Evolutionary conservation across 495 filamentous ascomycete genomes (phyloP), one percentile per base, ranked within the genome.

Genomic region (Hypoxylon crocopeplum): DNA sequence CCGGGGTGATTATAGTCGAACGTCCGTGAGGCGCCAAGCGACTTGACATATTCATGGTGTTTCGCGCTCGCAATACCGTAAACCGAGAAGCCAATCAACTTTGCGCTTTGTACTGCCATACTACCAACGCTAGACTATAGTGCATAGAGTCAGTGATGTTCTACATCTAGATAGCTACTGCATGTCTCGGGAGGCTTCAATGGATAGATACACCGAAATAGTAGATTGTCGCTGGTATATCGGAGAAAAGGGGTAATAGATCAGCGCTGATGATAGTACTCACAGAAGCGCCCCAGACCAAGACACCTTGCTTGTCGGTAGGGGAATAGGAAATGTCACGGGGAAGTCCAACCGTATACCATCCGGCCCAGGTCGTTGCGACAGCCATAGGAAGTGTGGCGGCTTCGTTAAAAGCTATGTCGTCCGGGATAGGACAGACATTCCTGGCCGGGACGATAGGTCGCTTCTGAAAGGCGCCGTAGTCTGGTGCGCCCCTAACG

Each of bases 201-300:
- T n/a, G n/a, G n/a, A n/a, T n/a, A n/a, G n/a, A n/a, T n/a, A n/a
- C n/a, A n/a, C n/a, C n/a, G n/a, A n/a, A n/a, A n/a, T n/a, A n/a
- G n/a, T n/a, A n/a, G n/a, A n/a, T n/a, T n/a, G n/a, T n/a, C n/a
- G n/a, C n/a, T n/a, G n/a, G n/a, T n/a, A n/a, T n/a, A n/a, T n/a
- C n/a, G n/a, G n/a, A n/a, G n/a, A n/a, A n/a, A n/a, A n/a, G n/a
- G n/a, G n/a, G n/a, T n/a, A n/a, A n/a, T n/a, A n/a, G n/a, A n/a
- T n/a, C n/a, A n/a, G n/a, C n/a, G n/a, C 6, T 12, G 10, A 7
- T 24, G 16, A 16, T 11, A 19, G 5, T 49, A 52, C 47, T 59
- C 16, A 52, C 48, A 3, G 77, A 65, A 3, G 67, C 82, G 2
- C 81, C 82, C 81, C 80, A 84, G 41, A 83, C 54, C 21, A 82